Conservation (phyloP, 805 yeast genomes). For the Myxozyma melibiosi region DNA sequence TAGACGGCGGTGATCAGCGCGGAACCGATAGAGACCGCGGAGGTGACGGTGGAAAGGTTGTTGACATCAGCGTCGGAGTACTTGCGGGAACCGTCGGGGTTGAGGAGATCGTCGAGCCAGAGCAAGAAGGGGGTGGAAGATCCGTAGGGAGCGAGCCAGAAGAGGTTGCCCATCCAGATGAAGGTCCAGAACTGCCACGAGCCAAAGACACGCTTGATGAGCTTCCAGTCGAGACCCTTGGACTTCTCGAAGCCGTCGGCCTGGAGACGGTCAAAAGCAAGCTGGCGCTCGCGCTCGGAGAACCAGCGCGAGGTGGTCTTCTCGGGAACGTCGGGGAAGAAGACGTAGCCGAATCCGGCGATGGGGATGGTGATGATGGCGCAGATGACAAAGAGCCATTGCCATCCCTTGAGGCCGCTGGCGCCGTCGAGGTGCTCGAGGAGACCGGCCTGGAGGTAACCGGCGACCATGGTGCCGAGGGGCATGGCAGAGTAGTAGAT, state of each 20-base stretch:
- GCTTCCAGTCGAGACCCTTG: slow-evolving; percentile 39
- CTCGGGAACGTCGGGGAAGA: slow-evolving; percentile 68
- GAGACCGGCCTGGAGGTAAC: slow-evolving; percentile 62
- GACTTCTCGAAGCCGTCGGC: slow-evolving; percentile 42
- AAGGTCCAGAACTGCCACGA: slow-evolving; percentile 50
- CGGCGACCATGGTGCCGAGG: slow-evolving; percentile 63
- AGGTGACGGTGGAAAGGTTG: slow-evolving; percentile 56
- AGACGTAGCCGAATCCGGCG: slow-evolving; percentile 56
- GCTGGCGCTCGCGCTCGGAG: slow-evolving; percentile 57
- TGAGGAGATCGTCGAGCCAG: slow-evolving; percentile 59
- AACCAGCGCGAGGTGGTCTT: slow-evolving; percentile 57
- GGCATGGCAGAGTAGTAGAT: slow-evolving; percentile 64
- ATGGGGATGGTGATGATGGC: slow-evolving; percentile 62
- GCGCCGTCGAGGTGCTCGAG: slow-evolving; percentile 51
- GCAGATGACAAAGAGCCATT: slow-evolving; percentile 73
- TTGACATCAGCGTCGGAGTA: slow-evolving; percentile 52
- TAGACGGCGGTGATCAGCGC: slow-evolving; percentile 34
- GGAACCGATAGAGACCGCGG: slow-evolving; percentile 58
- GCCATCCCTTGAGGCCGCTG: slow-evolving; percentile 63
- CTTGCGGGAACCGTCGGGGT: slow-evolving; percentile 22
- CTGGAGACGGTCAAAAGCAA: slow-evolving; percentile 52
- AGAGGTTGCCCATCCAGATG: slow-evolving; percentile 46
- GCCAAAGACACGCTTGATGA: slow-evolving; percentile 51
- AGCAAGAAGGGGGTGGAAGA: slow-evolving; percentile 59
- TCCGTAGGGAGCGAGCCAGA: slow-evolving; percentile 42